Evolutionary conservation across 75 land plant genomes (phyloP), one percentile per base, ranked within the genome.

Genomic region (Ceratopteris richardii): DNA sequence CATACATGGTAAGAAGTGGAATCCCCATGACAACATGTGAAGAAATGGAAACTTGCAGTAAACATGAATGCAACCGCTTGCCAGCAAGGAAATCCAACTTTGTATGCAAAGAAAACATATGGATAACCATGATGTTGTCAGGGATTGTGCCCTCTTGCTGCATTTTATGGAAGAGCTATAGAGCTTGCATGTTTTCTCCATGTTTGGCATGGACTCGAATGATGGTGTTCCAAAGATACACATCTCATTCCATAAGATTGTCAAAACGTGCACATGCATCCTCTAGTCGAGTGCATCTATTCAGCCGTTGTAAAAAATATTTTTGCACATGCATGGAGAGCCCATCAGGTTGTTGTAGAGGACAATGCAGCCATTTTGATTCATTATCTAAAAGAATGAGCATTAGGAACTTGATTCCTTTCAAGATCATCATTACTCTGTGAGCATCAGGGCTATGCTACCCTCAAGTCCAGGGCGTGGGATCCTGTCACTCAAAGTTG

Each of bases 151-250:
- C 17, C 22, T 46, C 50, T n/a, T 21, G 22, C 50, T 46, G 50
- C 50, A 46, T 46, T 46, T 21, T 4, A 2, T 46, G 22, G 22
- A 46, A 46, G 22, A 46, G 18, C 22, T 21, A 14, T 6, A 21
- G 22, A 14, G 50, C 3, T 9, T 76, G 77, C 53, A 72, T 83
- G 51, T 69, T 69, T 29, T 61, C 59, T 37, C 79, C 72, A 19
- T 69, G 58, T 21, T 54, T 27, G n/a, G 78, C 62, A 60, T 63
- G 82, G 10, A 82, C 86, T 1, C 82, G 77, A 39, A 87, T 83
- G 26, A 87, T 83, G 21, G 91, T 67, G 58, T 80, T 87, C 87
- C 81, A 80, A 0, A 82, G 76, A 20, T 79, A 76, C 33, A 68
- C 12, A 1, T 54, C 44, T 16, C 53, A 54, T 22, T 67, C 60